Percentiles rank a stretch among this genome's conserved stretches.
phyloP scores from a whole-genome alignment of 371 early-diverging fungal genomes.

The Apophysomyces variabilis region DNA sequence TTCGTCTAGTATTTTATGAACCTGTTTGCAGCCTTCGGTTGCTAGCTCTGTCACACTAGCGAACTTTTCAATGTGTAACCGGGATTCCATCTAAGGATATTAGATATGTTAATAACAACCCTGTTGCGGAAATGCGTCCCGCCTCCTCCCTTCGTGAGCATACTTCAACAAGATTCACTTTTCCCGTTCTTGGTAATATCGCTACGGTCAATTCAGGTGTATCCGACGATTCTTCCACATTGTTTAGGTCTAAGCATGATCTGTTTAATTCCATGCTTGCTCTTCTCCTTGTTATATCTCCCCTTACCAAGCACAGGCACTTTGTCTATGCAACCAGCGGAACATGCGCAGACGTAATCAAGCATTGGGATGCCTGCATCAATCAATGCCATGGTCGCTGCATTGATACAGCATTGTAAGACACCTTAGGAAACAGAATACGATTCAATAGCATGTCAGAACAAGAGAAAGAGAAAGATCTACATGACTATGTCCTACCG shows the following conservation, averaged over 20 bases:
- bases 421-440: slow-evolving; percentile 27
- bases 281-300: not conserved
- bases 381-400: slow-evolving; percentile 92
- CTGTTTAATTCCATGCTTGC: not conserved
- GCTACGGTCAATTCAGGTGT: slow-evolving; percentile 92
- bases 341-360: slow-evolving; percentile 94
- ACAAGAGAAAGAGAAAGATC: too few species aligned
- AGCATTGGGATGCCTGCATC: slow-evolving; percentile 97
- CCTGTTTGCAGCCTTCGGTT: slow-evolving; percentile 81
- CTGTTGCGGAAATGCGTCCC: too few species aligned
- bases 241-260: slow-evolving; percentile 76
- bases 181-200: slow-evolving; percentile 80
- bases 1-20: slow-evolving; percentile 77
- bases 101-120: too few species aligned
- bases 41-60: slow-evolving; percentile 81
- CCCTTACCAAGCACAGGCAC: slow-evolving; percentile 75
- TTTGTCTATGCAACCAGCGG: slow-evolving; percentile 89
- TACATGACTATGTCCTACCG: slow-evolving; percentile 43
- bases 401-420: slow-evolving; percentile 90
- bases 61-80: slow-evolving; percentile 85
- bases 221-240: slow-evolving; percentile 86
- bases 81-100: slow-evolving; percentile 76
- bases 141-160: not conserved
- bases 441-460: too few species aligned
- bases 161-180: slow-evolving; percentile 77